Base-by-base conservation (phyloP, 2,329 filamentous ascomycete genomes). In the Alternaria incomplexa region DNA sequence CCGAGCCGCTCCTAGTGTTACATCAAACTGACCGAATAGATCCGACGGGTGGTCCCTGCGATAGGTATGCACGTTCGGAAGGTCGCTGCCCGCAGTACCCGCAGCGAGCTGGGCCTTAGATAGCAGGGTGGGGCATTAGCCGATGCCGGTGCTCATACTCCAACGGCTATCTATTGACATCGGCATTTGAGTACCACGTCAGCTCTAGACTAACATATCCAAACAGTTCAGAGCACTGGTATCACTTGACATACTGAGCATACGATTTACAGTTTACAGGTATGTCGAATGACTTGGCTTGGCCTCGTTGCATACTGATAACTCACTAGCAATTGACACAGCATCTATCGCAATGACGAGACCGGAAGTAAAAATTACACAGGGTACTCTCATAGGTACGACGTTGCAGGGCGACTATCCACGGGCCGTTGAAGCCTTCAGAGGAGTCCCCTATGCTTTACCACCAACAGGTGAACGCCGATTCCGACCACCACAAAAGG, bases 371-470 rank as follows among this genome's bases (percentile, higher is more conserved):
- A 40, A 56, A 9, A 58, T 69, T 6, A 54, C 56, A 2, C 67
- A 69, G 32, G 67, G 67, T 44, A 68, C 30, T 25, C 57, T 68
- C 6, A 36, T 68, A 8, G 67, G 67, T 32, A 63, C 46, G 8
- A 52, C 53, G 13, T 40, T 32, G 20, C 52, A 47, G 3, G 57
- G 50, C 4, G n/a, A 13, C 20, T 62, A 63, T 22, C 62, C 64
- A 25, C 57, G 32, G 22, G 23, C 54, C 6, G 47, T 67, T 15
- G 70, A 72, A 23, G 63, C 65, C 26, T 72, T 71, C 48, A 61
- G 62, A 46, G 67, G 70, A 13, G 60, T 71, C 32, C 68, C 70
- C 11, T 72, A 72, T 60, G 69, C 70, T 3, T 47, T 68, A 20
- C 62, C 68, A 1, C 67, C 70, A 23, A 70, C 61, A 22, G 70